A percentile compares a stretch with the other conserved stretches of the same genome.
Evolutionary conservation across 2,329 filamentous ascomycete species (phyloP).

Genomic region (Aureobasidium lini): DNA sequence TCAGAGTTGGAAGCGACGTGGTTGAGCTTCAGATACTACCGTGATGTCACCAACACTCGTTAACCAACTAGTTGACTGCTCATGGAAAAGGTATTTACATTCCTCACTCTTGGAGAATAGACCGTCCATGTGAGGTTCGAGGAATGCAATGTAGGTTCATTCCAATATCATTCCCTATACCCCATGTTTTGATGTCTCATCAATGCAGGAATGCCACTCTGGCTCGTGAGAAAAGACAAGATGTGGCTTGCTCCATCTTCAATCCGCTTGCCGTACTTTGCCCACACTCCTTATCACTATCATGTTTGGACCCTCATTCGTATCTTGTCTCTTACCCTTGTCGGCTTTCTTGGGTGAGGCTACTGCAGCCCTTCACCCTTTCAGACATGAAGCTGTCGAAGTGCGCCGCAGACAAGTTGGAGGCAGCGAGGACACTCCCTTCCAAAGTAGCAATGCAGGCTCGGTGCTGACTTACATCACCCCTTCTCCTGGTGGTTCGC

Average conservation of each 20-base stretch:
- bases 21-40: too few species aligned
- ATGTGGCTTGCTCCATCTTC: conserved; percentile 4
- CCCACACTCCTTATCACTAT: neutral
- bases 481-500: conserved; percentile 36
- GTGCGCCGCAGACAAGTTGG: conserved; percentile 21
- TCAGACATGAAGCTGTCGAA: conserved; percentile 26
- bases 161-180: conserved; percentile 1
- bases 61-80: too few species aligned
- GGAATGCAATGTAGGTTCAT: neutral
- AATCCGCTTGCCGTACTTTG: neutral
- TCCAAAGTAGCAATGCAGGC: conserved; percentile 10
- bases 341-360: neutral
- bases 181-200: neutral
- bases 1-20: too few species aligned
- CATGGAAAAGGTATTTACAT: neutral
- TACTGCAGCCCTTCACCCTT: conserved; percentile 19
- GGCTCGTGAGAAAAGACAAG: neutral
- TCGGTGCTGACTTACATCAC: conserved; percentile 31
- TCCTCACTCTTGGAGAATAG: neutral
- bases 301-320: neutral
- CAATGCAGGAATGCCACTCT: neutral
- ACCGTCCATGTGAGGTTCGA: neutral
- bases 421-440: conserved; percentile 13
- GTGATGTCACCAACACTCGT: too few species aligned
- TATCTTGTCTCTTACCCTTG: neutral